These are phyloP conservation scores for Penicillium salamii DNA, from an alignment of 495 filamentous ascomycete genomes.

Conservation along the genomic window DNA sequence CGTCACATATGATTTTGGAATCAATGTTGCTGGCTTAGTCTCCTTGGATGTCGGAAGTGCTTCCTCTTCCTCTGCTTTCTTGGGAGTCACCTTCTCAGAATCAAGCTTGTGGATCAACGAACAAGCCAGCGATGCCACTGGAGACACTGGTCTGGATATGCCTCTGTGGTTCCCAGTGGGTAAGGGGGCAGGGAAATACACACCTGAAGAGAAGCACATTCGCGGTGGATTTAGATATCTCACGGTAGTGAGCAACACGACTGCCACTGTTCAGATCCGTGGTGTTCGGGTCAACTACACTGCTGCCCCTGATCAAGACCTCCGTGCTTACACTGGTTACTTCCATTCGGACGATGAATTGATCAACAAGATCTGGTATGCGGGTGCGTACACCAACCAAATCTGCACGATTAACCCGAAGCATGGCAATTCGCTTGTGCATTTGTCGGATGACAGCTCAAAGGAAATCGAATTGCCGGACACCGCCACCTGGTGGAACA, in stretches of 20 bases:
- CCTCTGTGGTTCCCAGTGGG: slow-evolving; percentile 37
- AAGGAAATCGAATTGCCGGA: slow-evolving; percentile 18
- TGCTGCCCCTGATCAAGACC: slow-evolving; percentile 47
- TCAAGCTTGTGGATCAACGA: slow-evolving; percentile 40
- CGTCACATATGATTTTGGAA: slow-evolving; percentile 46
- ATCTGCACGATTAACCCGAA: slow-evolving; percentile 52
- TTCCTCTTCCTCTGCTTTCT: slow-evolving; percentile 28
- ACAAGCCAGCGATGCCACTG: slow-evolving; percentile 41
- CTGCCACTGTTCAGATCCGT: slow-evolving; percentile 13
- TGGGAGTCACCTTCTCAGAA: slow-evolving; percentile 45
- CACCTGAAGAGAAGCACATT: slow-evolving; percentile 29
- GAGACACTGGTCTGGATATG: slow-evolving; percentile 37
- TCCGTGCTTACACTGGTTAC: slow-evolving; percentile 55
- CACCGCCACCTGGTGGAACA: slow-evolving; percentile 28
- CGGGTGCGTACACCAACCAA: slow-evolving; percentile 61
- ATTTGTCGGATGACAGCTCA: slow-evolving; percentile 20
- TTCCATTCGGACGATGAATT: slow-evolving; percentile 55
- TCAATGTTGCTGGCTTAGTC: slow-evolving; percentile 43
- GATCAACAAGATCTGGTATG: slow-evolving; percentile 61
- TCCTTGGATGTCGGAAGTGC: slow-evolving; percentile 28
- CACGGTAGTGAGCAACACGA: slow-evolving; percentile 31
- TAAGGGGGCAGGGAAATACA: slow-evolving; percentile 26
- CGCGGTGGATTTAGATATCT: slow-evolving; percentile 46
- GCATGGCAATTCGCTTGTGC: slow-evolving; percentile 46
- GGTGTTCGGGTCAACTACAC: slow-evolving; percentile 22